Base-by-base conservation (phyloP, 2,329 filamentous ascomycete genomes). In the Aschersonia sp. region DNA sequence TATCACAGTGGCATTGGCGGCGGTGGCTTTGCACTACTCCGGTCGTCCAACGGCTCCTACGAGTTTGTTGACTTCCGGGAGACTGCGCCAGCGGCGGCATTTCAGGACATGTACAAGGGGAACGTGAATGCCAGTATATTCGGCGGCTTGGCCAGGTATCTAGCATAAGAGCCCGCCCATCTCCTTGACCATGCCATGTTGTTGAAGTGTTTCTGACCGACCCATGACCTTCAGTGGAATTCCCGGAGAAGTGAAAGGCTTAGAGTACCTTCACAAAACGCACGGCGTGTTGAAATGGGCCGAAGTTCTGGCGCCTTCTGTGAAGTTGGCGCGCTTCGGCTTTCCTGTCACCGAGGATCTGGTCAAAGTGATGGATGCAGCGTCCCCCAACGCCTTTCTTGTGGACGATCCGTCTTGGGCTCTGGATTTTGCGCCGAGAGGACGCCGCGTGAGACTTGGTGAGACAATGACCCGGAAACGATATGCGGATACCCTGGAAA, bases 61-160 rank as follows among this genome's bases (percentile, higher is more conserved):
- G 86, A 94, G 56, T 84, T 79, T 53, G 79, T 94, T 53, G 87
- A 95, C 60, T 94, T 92, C 61, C 74, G 88, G 12, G 88, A 94
- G 63, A 86, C 78, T 0, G 88, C 88, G 0, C 87, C 88, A 1
- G 85, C 81, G 0, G 85, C 85, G 1, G 81, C 86, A 0, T 84
- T 75, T 52, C 70, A 89, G 61, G 76, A 87, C 54, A 95, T 94
- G 88, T 95, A 81, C 64, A 77, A 76, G 47, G 77, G 83, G 51
- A 77, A 88, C 54, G 74, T 71, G 0, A 65, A 72, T 5, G 73
- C 73, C 2, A 85, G 83, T 45, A 66, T 87, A 4, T 72, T 69
- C 40, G 83, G 85, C 1, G 87, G 87, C 5, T 66, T 90, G 30
- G 85, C 86, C 35, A 76, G 71, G 59, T 87, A 82, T n/a, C 9